These are phyloP conservation scores for Trichothecium sympodiale DNA, from an alignment of 2,329 filamentous ascomycete genomes.

Conservation along the genomic window DNA sequence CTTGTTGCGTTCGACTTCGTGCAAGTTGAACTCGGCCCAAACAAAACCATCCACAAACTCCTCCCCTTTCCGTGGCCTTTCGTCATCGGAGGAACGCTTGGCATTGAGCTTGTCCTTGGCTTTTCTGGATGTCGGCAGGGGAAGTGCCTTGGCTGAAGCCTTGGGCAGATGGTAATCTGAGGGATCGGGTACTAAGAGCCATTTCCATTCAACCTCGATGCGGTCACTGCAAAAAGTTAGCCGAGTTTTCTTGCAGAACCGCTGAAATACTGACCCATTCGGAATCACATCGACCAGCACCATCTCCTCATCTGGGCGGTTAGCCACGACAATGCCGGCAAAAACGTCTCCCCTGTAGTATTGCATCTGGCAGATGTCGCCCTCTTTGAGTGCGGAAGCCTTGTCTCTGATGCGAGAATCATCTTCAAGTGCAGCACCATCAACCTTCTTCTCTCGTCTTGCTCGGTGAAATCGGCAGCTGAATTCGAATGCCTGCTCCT, in stretches of 20 bases:
- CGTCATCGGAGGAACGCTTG: slow-evolving; percentile 44
- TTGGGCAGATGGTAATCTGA: slow-evolving; percentile 62
- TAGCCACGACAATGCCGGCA: slow-evolving; percentile 79
- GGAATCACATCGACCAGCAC: slow-evolving; percentile 76
- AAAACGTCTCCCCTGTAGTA: slow-evolving; percentile 78
- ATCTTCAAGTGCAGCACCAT: slow-evolving; percentile 58
- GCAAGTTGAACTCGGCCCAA: slow-evolving; percentile 72
- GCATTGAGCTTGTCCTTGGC: slow-evolving; percentile 58
- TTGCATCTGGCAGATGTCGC: slow-evolving; percentile 81
- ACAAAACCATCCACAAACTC: slow-evolving; percentile 56
- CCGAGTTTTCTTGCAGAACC: slow-evolving; percentile 6
- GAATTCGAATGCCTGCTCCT: slow-evolving; percentile 83
- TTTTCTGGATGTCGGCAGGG: slow-evolving; percentile 53
- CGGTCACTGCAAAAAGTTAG: slow-evolving; percentile 50
- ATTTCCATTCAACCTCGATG: slow-evolving; percentile 76
- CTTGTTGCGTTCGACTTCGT: slow-evolving; percentile 40
- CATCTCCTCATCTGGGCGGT: slow-evolving; percentile 62
- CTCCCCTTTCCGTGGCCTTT: slow-evolving; percentile 54
- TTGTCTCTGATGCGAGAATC: slow-evolving; percentile 57
- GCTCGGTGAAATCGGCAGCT: slow-evolving; percentile 89
- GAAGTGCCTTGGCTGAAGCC: slow-evolving; percentile 61
- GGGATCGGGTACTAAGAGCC: slow-evolving; percentile 62
- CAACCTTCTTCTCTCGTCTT: slow-evolving; percentile 69
- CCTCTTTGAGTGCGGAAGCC: slow-evolving; percentile 55
- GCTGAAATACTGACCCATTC: slow-evolving; percentile 51